Evolutionary conservation across 208 protist genomes (phyloP), one percentile per base, ranked within the genome.

Genomic region (Crithidia acanthocephali): DNA sequence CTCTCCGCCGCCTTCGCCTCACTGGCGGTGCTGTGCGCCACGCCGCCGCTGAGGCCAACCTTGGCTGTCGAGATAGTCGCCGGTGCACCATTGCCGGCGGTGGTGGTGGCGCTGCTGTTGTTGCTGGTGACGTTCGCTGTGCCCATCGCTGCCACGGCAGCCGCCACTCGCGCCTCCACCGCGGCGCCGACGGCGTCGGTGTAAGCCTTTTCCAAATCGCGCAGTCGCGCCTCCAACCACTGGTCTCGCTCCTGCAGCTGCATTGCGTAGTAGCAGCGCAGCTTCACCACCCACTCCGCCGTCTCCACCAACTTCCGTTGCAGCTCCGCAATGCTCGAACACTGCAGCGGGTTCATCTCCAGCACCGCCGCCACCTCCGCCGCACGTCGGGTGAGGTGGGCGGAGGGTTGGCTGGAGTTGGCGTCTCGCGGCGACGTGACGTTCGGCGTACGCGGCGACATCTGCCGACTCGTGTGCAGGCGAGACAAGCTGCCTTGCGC

Each of bases 231-330:
- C 48, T 90, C 72, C 27, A 81, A 76, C 50, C 80, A 84, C 13
- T 55, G 45, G n/a, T 63, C 67, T 23, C 87, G 84, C 53, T 91
- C 75, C 55, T 81, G 75, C 13, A 86, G 65, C 66, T 89, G 85
- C 56, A 68, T 66, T 23, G 74, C 72, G 70, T 92, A 89, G 76
- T 73, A 88, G 55, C 62, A 68, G 35, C 84, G 74, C 66, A 89
- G 45, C 40, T 56, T 55, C 59, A 86, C 32, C 8, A 84, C 55
- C 45, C 79, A 77, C 82, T 94, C 89, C 23, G 80, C 82, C 45
- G 82, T 72, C 67, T 91, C 84, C n/a, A 94, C 75, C 30, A 88
- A 76, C 65, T 77, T 79, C 22, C 76, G 73, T 66, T 94, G 86
- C 47, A 94, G 66, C 13, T 74, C 37, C 2, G 13, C 57, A n/a